These are phyloP conservation scores for Tetradesmus obliquus DNA, from an alignment of 139 green algal genomes.

Conservation along the genomic window DNA sequence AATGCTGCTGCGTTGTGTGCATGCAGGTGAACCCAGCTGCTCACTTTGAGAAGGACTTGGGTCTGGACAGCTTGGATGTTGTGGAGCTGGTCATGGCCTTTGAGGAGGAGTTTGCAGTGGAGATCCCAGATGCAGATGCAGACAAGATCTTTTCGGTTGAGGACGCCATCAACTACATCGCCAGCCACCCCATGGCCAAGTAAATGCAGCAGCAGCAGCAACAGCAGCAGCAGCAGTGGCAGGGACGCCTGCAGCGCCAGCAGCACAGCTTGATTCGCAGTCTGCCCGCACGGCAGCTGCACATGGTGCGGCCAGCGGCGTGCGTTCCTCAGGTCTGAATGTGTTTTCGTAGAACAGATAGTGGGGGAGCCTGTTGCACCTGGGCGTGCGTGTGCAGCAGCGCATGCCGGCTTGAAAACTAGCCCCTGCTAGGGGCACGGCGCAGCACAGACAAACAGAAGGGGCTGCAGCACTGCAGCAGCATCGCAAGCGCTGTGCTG, in stretches of 20 bases:
- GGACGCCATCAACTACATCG: constrained; percentile 96
- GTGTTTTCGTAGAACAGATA: neutral
- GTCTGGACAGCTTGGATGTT: constrained; percentile 97
- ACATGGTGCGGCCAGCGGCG: neutral
- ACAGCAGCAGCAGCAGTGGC: neutral
- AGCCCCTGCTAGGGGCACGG: neutral
- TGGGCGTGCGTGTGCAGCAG: neutral
- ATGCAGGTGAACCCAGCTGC: constrained; percentile 81
- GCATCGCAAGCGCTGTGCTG: neutral
- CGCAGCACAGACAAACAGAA: neutral
- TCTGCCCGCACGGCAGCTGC: neutral
- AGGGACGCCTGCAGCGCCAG: neutral
- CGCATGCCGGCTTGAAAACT: neutral
- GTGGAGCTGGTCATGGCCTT: constrained; percentile 99
- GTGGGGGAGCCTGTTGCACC: neutral
- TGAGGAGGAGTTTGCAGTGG: constrained; percentile 99
- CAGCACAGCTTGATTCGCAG: neutral
- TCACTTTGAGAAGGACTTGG: constrained; percentile 95
- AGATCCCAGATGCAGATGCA: constrained; percentile 98
- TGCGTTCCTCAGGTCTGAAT: neutral
- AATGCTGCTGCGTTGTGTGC: neutral
- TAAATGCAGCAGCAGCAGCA: constrained; percentile 49
- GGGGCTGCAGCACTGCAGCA: constrained; percentile 1
- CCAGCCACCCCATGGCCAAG: constrained; percentile 87
- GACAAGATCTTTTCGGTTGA: constrained; percentile 94